Evolutionary conservation across 2,329 filamentous ascomycete species (phyloP).

Genomic region (Stachybotrys chlorohalonatus): DNA sequence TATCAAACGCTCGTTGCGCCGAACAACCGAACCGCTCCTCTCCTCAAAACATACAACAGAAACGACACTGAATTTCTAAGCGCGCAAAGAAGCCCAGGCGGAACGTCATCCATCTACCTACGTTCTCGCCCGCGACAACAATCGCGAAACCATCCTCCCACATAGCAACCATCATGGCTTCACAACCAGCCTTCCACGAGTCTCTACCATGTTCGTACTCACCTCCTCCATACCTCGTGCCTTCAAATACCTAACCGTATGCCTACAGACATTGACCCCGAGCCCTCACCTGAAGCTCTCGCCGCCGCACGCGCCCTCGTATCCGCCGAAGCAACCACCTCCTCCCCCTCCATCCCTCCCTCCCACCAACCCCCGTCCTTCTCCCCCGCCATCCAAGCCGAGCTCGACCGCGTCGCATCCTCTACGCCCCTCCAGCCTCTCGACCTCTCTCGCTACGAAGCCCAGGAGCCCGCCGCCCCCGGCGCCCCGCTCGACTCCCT

Average conservation of each 20-base stretch:
- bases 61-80: too few relatives aligned
- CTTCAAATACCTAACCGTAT: background rate
- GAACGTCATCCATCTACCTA: too few relatives aligned
- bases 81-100: too few relatives aligned
- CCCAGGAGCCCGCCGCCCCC: constrained; percentile 41
- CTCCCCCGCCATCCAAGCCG: constrained; percentile 55
- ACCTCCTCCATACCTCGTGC: background rate
- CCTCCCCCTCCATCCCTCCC: constrained; percentile 36
- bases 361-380: constrained; percentile 48
- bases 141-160: background rate
- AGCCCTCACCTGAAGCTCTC: constrained; percentile 55
- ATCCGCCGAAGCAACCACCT: constrained; percentile 48
- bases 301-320: constrained; percentile 62
- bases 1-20: too few relatives aligned
- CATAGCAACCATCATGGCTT: constrained; percentile 12
- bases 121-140: too few relatives aligned
- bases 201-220: constrained; percentile 63
- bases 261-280: constrained; percentile 66
- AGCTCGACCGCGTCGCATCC: constrained; percentile 56
- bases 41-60: too few relatives aligned
- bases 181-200: constrained; percentile 50
- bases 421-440: constrained; percentile 33
- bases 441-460: constrained; percentile 76
- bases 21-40: too few relatives aligned
- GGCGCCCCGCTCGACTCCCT: constrained; percentile 27